Conservation (phyloP, 495 filamentous ascomycete genomes). For the Cercophora scortea region DNA sequence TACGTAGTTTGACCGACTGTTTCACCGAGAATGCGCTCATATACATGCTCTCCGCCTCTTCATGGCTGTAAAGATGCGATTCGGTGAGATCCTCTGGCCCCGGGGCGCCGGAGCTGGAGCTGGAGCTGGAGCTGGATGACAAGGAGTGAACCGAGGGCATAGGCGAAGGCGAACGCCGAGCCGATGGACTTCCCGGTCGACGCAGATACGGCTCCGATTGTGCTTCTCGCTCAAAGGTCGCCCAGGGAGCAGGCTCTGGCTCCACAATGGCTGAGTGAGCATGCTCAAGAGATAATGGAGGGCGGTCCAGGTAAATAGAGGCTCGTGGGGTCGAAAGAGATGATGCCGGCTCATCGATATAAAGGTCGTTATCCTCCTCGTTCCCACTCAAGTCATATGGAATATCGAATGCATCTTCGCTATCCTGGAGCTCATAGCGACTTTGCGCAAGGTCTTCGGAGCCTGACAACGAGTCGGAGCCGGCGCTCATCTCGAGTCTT, state of each 20-base stretch:
- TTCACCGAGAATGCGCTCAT: slow-evolving; percentile 54
- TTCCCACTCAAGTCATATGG: slow-evolving; percentile 32
- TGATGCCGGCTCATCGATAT: slow-evolving; percentile 17
- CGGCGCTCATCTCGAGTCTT: slow-evolving; percentile 11
- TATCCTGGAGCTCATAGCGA: slow-evolving; percentile 29
- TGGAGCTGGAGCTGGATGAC: slow-evolving; percentile 16
- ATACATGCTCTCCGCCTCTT: slow-evolving; percentile 95
- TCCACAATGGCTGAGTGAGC: slow-evolving; percentile 28
- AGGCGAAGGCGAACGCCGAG: slow-evolving; percentile 11
- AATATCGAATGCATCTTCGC: slow-evolving; percentile 42
- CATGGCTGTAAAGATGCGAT: slow-evolving; percentile 79
- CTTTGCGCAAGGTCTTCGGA: slow-evolving; percentile 22
- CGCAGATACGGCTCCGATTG: slow-evolving; percentile 32
- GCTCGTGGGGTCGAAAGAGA: slow-evolving; percentile 39
- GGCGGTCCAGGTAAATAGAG: slow-evolving; percentile 22
- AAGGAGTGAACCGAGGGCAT: slow-evolving; percentile 14
- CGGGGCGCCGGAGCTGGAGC: neutral
- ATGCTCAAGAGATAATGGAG: slow-evolving; percentile 4
- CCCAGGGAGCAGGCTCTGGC: slow-evolving; percentile 20
- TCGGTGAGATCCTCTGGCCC: slow-evolving; percentile 47
- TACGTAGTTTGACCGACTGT: slow-evolving; percentile 30
- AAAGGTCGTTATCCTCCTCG: slow-evolving; percentile 14
- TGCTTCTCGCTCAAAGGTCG: slow-evolving; percentile 16
- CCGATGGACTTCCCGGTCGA: slow-evolving; percentile 5
- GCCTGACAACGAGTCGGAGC: slow-evolving; percentile 9